These are phyloP conservation scores for Pisolithus orientalis DNA, from an alignment of 768 basidiomycete genomes.

Conservation along the genomic window DNA sequence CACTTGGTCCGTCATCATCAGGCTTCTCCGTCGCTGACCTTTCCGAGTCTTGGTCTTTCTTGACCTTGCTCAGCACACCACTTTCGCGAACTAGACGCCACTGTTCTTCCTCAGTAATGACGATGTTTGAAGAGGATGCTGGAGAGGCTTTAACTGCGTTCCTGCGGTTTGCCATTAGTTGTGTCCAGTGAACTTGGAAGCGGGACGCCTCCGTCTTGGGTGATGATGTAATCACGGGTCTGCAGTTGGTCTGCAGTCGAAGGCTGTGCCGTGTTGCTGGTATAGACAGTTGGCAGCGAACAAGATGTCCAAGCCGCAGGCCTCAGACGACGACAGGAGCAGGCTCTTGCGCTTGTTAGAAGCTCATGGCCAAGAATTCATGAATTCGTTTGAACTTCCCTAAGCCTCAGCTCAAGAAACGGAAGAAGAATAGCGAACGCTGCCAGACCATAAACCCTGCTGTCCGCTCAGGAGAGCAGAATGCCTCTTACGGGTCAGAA, in stretches of 20 bases:
- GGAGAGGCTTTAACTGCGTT: slow-evolving; percentile 6
- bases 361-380: slow-evolving; percentile 41
- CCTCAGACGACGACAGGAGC: slow-evolving; percentile 20
- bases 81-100: slow-evolving; percentile 68
- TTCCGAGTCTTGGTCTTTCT: slow-evolving; percentile 6
- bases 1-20: slow-evolving; percentile 31
- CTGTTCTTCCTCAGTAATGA: slow-evolving; percentile 71
- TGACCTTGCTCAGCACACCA: slow-evolving; percentile 45
- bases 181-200: neutral
- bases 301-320: slow-evolving; percentile 2
- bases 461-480: slow-evolving; percentile 36
- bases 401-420: slow-evolving; percentile 9
- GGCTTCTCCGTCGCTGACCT: slow-evolving; percentile 1
- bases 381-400: slow-evolving; percentile 33
- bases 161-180: slow-evolving; percentile 25
- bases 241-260: too few species aligned
- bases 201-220: too few species aligned
- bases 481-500: slow-evolving; percentile 24
- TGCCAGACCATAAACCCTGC: neutral
- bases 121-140: slow-evolving; percentile 23
- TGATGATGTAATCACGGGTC: too few species aligned
- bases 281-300: neutral
- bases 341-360: slow-evolving; percentile 36
- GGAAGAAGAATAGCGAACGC: slow-evolving; percentile 12
- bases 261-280: too few species aligned